Conservation (phyloP, 2,329 filamentous ascomycete genomes). For the Macrophomina phaseolina region DNA sequence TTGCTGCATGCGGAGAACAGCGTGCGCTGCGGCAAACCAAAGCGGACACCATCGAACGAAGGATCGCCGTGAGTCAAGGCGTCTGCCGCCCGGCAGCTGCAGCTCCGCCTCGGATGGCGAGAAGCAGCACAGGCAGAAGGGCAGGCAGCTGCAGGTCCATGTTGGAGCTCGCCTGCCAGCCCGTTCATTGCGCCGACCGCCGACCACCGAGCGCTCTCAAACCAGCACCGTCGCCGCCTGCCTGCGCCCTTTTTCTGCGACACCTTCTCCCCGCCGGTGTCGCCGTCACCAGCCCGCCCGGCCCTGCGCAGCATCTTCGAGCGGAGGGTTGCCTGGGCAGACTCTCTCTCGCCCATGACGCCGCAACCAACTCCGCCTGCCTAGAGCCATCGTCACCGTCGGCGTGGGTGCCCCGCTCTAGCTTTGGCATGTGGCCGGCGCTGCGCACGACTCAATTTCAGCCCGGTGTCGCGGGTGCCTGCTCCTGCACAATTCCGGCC, state of each 20-base stretch:
- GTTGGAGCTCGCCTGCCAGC: background rate
- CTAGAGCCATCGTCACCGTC: too few relatives aligned
- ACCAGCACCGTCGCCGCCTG: background rate
- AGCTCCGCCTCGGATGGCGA: too few relatives aligned
- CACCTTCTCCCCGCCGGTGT: constrained; percentile 2
- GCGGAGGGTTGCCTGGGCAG: background rate
- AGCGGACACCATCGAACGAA: constrained; percentile 7
- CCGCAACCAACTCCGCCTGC: too few relatives aligned
- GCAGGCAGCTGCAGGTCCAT: background rate
- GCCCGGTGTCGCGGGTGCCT: too few relatives aligned
- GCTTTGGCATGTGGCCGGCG: too few relatives aligned
- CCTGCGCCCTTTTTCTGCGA: background rate
- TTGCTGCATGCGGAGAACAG: background rate
- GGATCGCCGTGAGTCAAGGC: constrained; percentile 4
- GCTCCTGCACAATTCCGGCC: too few relatives aligned
- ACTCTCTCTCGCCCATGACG: too few relatives aligned
- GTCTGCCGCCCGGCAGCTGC: background rate
- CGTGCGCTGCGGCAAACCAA: background rate
- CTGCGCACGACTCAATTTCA: too few relatives aligned
- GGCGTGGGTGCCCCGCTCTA: too few relatives aligned
- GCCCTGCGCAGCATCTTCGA: background rate
- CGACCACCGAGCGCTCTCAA: background rate
- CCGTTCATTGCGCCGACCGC: background rate
- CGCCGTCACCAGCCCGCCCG: background rate
- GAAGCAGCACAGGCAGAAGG: background rate